Evolutionary conservation across 352 stramenopile species (phyloP).

Genomic region (Globisporangium recalcitrans): DNA sequence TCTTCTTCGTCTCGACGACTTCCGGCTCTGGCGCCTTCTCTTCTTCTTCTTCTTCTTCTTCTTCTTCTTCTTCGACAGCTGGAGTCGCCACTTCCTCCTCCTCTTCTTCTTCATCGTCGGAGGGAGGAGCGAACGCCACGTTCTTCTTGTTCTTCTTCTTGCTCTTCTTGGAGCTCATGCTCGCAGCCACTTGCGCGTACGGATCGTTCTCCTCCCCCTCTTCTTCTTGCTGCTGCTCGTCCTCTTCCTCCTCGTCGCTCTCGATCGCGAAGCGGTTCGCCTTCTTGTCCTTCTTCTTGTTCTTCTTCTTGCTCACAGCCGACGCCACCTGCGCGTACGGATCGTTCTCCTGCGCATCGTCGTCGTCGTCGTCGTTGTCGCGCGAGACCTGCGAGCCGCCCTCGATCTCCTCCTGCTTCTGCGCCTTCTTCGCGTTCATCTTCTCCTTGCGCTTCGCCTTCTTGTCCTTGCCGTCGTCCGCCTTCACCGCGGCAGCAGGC

Average conservation of each 20-base stretch:
- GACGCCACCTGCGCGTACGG: slow-evolving; percentile 53
- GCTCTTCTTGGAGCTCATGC: slow-evolving; percentile 44
- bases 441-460: slow-evolving; percentile 81
- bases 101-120: slow-evolving; percentile 44
- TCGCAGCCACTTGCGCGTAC: slow-evolving; percentile 34
- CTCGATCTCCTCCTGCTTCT: slow-evolving; percentile 44
- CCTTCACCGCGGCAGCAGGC: slow-evolving; percentile 16
- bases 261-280: slow-evolving; percentile 30
- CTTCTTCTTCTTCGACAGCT: slow-evolving; percentile 15
- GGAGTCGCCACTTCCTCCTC: slow-evolving; percentile 22
- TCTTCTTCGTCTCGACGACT: slow-evolving; percentile 36
- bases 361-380: slow-evolving; percentile 26
- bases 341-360: slow-evolving; percentile 38
- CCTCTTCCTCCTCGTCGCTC: slow-evolving; percentile 31
- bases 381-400: slow-evolving; percentile 25
- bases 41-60: slow-evolving; percentile 32
- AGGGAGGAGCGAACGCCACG: slow-evolving; percentile 34
- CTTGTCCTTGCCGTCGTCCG: slow-evolving; percentile 42
- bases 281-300: slow-evolving; percentile 56
- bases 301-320: slow-evolving; percentile 67
- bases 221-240: slow-evolving; percentile 10
- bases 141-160: slow-evolving; percentile 43
- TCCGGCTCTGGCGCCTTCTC: slow-evolving; percentile 27
- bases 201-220: slow-evolving; percentile 29
- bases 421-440: slow-evolving; percentile 53